Percentiles rank a stretch among this genome's conserved stretches.
These are phyloP conservation scores for Agrostemma githago DNA, from an alignment of 148 eudicot genomes.

Conservation along the genomic window DNA sequence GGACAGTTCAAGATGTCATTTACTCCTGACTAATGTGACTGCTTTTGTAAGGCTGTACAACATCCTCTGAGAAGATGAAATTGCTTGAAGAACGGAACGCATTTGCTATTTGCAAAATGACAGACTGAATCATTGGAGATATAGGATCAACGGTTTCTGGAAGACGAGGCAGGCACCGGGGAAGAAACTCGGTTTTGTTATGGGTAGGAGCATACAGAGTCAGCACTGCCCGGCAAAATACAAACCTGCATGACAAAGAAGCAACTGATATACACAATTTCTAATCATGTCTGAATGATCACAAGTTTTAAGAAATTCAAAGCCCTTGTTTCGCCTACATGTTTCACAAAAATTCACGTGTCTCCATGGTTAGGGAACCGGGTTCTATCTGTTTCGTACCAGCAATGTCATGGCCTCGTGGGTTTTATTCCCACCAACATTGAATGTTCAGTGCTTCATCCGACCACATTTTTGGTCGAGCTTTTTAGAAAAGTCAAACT, in stretches of 20 bases:
- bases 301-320: neutral
- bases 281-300: neutral
- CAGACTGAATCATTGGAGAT: constrained; percentile 43
- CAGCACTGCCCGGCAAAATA: constrained; percentile 73
- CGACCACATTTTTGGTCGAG: neutral
- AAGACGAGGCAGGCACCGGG: constrained; percentile 69
- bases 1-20: constrained; percentile 5
- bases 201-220: constrained; percentile 48
- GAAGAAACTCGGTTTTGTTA: constrained; percentile 52
- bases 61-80: constrained; percentile 45
- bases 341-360: neutral
- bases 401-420: too few species aligned
- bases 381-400: neutral
- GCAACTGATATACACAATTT: neutral
- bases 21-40: constrained; percentile 3
- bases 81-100: constrained; percentile 44
- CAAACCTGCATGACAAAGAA: constrained; percentile 50
- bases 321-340: neutral
- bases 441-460: neutral
- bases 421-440: neutral
- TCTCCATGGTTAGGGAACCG: neutral
- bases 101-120: constrained; percentile 45
- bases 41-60: constrained; percentile 20
- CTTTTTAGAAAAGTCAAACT: neutral
- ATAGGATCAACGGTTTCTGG: constrained; percentile 58